phyloP scores from a whole-genome alignment of 257 asterid species.

The Eucommia ulmoides region DNA sequence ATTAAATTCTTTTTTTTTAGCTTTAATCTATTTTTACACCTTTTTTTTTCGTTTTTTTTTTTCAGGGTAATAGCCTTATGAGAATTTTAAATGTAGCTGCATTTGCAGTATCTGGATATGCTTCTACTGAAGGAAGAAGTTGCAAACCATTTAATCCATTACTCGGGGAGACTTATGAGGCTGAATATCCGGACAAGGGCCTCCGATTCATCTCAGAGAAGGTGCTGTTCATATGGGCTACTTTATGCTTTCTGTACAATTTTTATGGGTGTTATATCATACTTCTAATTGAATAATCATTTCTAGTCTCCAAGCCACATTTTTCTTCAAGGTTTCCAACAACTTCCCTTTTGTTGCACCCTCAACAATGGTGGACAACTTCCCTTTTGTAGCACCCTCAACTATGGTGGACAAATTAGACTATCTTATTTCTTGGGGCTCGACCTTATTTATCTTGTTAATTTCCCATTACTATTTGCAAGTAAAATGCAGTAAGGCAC shows the following conservation, averaged over 20 bases:
- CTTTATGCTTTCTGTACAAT: too few relatives aligned
- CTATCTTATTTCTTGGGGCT: too few relatives aligned
- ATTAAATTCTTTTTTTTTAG: background rate
- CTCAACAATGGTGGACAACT: background rate
- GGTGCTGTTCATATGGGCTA: constrained; percentile 6
- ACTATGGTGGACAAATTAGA: too few relatives aligned
- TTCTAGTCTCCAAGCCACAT: background rate
- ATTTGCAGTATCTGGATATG: constrained; percentile 22
- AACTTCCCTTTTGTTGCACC: background rate
- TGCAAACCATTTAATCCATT: constrained; percentile 24
- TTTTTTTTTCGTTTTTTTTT: too few relatives aligned
- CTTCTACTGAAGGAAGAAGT: constrained; percentile 16
- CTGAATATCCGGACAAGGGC: constrained; percentile 18
- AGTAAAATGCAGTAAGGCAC: too few relatives aligned
- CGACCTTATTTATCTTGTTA: too few relatives aligned
- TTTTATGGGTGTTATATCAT: too few relatives aligned
- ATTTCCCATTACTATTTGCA: too few relatives aligned
- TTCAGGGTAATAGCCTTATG: constrained; percentile 15
- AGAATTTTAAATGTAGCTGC: constrained; percentile 20
- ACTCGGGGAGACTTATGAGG: constrained; percentile 20
- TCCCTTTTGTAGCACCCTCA: too few relatives aligned
- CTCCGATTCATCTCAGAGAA: constrained; percentile 19
- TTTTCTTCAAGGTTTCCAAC: background rate
- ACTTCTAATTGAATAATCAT: too few relatives aligned
- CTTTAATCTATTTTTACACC: background rate